A percentile compares a stretch with the other conserved stretches of the same genome.
Evolutionary conservation across 1,284 basidiomycete species (phyloP).

Genomic region (Apiotrichum mycotoxinovorans): DNA sequence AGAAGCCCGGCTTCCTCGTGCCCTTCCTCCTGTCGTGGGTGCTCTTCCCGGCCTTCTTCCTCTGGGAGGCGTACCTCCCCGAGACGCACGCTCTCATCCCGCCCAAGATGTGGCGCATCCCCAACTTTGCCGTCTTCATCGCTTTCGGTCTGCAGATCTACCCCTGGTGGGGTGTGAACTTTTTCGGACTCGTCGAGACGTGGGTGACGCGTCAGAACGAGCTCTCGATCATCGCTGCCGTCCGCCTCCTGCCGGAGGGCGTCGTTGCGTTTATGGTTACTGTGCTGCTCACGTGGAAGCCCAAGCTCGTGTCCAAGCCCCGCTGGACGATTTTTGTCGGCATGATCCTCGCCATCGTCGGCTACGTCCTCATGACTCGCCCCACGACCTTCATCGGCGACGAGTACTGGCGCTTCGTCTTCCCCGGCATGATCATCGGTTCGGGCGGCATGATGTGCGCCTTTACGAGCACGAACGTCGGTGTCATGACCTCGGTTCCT

Average conservation of each 20-base stretch:
- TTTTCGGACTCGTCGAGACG: constrained; percentile 23
- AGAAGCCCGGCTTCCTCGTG: constrained; percentile 42
- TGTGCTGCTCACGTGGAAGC: constrained; percentile 15
- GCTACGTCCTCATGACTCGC: constrained; percentile 32
- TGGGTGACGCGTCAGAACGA: constrained; percentile 24
- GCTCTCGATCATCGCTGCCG: constrained; percentile 28
- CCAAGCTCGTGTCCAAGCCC: constrained; percentile 23
- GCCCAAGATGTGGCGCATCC: constrained; percentile 37
- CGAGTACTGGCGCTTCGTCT: constrained; percentile 43
- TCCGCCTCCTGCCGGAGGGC: constrained; percentile 32
- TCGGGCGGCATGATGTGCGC: constrained; percentile 26
- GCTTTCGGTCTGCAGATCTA: constrained; percentile 37
- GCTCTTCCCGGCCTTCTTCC: constrained; percentile 35
- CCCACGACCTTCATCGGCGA: constrained; percentile 18
- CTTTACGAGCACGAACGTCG: constrained; percentile 30
- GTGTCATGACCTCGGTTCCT: constrained; percentile 38
- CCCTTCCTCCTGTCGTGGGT: constrained; percentile 43
- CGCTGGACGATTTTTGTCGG: constrained; percentile 29
- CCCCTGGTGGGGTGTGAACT: constrained; percentile 38
- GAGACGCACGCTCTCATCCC: constrained; percentile 40
- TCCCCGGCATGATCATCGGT: constrained; percentile 36
- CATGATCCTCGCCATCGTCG: constrained; percentile 22
- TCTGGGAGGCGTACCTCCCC: constrained; percentile 34
- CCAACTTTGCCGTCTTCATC: constrained; percentile 42
- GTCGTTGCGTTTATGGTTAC: constrained; percentile 17